These are phyloP conservation scores for Helminthosporium solani DNA, from an alignment of 2,329 filamentous ascomycete genomes.

Conservation along the genomic window DNA sequence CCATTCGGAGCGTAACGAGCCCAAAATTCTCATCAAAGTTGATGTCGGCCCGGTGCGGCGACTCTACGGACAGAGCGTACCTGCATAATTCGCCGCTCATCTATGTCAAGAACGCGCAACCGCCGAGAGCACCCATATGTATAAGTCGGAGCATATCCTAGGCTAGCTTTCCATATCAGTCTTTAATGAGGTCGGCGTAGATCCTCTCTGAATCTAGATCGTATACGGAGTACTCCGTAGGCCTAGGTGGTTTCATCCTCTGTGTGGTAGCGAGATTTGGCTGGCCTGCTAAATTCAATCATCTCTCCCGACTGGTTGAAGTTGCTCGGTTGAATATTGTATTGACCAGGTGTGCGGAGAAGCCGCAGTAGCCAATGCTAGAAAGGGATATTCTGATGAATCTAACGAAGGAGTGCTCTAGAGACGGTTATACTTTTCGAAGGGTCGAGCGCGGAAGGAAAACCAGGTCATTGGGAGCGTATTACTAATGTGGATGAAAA, in stretches of 20 bases:
- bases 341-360: background rate
- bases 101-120: too few relatives aligned
- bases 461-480: background rate
- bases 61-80: conserved; percentile 17
- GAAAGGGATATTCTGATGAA: too few relatives aligned
- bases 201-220: conserved; percentile 12
- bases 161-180: conserved; percentile 14
- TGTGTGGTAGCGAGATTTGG: conserved; percentile 6
- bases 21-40: background rate
- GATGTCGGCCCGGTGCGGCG: conserved; percentile 6
- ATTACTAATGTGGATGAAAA: background rate
- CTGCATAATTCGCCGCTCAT: conserved; percentile 26
- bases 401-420: too few relatives aligned
- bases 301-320: conserved; percentile 4
- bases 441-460: background rate
- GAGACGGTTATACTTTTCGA: background rate
- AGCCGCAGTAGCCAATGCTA: too few relatives aligned
- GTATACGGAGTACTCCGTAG: conserved; percentile 4
- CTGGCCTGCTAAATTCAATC: conserved; percentile 4
- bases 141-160: conserved; percentile 24
- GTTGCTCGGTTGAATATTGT: conserved; percentile 1
- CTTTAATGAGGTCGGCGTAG: conserved; percentile 18
- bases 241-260: background rate
- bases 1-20: conserved; percentile 3
- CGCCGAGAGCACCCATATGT: conserved; percentile 14